Base-by-base conservation (phyloP, 768 basidiomycete genomes). In the Naganishia vaughanmartiniae region DNA sequence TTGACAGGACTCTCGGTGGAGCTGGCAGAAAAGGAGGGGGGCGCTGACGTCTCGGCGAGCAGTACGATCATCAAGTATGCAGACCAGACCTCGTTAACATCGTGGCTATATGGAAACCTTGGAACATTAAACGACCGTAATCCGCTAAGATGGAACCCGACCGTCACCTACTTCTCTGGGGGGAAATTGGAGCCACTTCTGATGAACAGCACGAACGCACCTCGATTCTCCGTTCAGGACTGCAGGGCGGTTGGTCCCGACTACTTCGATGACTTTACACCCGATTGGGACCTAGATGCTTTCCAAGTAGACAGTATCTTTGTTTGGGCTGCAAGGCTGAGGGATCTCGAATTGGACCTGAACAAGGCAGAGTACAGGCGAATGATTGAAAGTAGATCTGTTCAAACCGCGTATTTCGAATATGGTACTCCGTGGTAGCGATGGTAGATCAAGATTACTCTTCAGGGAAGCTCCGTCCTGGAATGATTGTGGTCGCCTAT, bases 211-310 rank as follows among this genome's bases (percentile, higher is more conserved):
- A 42, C 55, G 1, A 33, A 33, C 30, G 33, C 5, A 4, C 6
- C 28, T 56, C 31, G n/a, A 56, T 56, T 56, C 55, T 19, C 30
- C 19, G 19, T 56, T 21, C 30, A 31, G 6, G 30, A 56, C 33
- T 28, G 55, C 55, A 56, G 55, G 33, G 55, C 55, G 2, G 21
- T 28, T 10, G 55, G 55, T 56, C 55, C 55, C 24, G 55, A 56
- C 30, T 56, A 56, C 33, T 56, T 19, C 55, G 42, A 42, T 15
- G 42, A 42, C 42, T 42, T 42, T 15, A 42, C 7, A 15, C 42
- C 42, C 15, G 42, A 42, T 15, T 42, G 42, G 42, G 42, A 42
- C 15, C 42, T 42, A 42, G 42, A 42, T 42, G 42, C 42, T 42
- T 42, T 9, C 14, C 42, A 42, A 15, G 7, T 42, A 42, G 9